Base-by-base conservation (phyloP, 2,329 filamentous ascomycete genomes). In the Alternaria sp. region DNA sequence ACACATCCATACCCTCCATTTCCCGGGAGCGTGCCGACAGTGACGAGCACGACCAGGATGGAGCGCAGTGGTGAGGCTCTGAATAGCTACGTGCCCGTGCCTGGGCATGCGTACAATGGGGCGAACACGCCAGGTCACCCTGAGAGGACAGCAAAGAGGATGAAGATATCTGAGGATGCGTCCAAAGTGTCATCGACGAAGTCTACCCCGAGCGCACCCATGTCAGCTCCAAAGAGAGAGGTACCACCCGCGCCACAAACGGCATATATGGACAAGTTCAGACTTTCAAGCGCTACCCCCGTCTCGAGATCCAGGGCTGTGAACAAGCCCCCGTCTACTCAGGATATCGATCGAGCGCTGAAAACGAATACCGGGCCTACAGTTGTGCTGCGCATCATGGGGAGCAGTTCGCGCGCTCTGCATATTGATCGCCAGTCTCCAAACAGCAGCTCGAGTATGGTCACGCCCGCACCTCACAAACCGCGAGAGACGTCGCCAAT, bases 71-170 rank as follows among this genome's bases (percentile, higher is more conserved):
- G 34, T 14, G 23, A 51, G n/a, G 41, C 31, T 2, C 13, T 21
- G 5, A 63, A 17, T 4, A 42, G 26, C 14, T 53, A 65, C 34
- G 26, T 51, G 6, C 53, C 56, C 0, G 21, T 63, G 6, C 56
- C 45, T 6, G 13, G 21, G 3, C 23, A 49, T 14, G n/a, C 29
- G 13, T 10, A 40, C 5, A 31, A 50, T 8, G 52, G 24, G 1
- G 10, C 39, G 48, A 13, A 31, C 4, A 50, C 28, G 14, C 21
- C 37, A 9, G 4, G 9, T 8, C 51, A 40, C 2, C 28, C 31
- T n/a, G 54, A 41, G 8, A 59, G 60, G 13, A 28, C 60, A 14
- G 54, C 57, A 9, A 76, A 76, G 53, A 68, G 71, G 51, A 63
- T 70, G 53, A 74, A 65, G 50, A 21, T 70, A 3, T 63, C 65